Conservation (phyloP, 2,329 filamentous ascomycete species). For the Thielaviopsis euricoi region DNA sequence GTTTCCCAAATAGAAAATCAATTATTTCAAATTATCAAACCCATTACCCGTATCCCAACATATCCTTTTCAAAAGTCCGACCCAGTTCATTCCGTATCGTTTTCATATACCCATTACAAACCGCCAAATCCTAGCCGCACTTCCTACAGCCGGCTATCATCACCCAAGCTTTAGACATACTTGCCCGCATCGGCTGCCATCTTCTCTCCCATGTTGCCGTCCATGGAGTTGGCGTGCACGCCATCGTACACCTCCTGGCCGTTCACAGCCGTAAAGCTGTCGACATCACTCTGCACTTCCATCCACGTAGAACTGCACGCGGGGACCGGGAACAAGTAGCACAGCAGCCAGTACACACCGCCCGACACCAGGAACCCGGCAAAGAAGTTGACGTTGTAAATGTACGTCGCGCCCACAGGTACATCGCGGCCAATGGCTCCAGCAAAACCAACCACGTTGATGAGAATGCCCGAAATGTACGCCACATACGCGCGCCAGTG, state of each 20-base stretch:
- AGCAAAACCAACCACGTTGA: conserved; percentile 85
- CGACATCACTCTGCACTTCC: conserved; percentile 52
- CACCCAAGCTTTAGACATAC: background rate
- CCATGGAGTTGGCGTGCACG: conserved; percentile 17
- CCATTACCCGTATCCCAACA: too few relatives aligned
- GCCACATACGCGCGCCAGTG: conserved; percentile 73
- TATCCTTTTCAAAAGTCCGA: too few relatives aligned
- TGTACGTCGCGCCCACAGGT: conserved; percentile 62
- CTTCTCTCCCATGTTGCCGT: conserved; percentile 11
- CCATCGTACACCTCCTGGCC: conserved; percentile 24
- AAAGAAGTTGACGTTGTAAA: conserved; percentile 89
- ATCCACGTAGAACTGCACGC: conserved; percentile 62
- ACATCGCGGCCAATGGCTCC: conserved; percentile 59
- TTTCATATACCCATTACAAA: too few relatives aligned
- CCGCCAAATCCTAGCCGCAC: background rate
- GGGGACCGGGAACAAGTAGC: conserved; percentile 52
- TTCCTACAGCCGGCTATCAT: background rate
- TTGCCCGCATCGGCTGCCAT: background rate
- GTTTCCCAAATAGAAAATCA: too few relatives aligned
- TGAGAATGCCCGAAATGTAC: conserved; percentile 67
- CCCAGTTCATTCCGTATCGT: too few relatives aligned
- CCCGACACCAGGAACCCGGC: conserved; percentile 59
- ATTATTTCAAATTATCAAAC: too few relatives aligned
- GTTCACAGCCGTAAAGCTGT: conserved; percentile 34
- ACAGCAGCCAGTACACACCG: conserved; percentile 52